Conservation (phyloP, 2,329 filamentous ascomycete species). For the Aspergillus viridinutans region DNA sequence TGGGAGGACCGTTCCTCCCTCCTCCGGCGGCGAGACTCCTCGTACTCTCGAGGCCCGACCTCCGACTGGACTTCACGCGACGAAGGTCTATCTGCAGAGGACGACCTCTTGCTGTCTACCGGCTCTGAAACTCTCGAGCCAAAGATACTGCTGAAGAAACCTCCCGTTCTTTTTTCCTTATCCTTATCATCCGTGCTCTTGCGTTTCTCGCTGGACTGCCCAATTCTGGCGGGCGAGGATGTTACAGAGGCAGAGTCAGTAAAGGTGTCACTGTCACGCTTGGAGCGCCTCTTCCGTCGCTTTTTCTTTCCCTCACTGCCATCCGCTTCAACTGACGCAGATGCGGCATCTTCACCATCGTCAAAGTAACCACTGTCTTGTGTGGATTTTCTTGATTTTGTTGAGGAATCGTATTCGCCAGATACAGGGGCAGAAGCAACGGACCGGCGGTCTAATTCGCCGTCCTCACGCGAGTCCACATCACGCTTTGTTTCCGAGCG, state of each 20-base stretch:
- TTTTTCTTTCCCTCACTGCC: slow-evolving; percentile 21
- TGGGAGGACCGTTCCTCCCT: slow-evolving; percentile 39
- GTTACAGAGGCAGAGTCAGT: slow-evolving; percentile 36
- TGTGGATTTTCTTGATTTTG: slow-evolving; percentile 16
- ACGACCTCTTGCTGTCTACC: slow-evolving; percentile 21
- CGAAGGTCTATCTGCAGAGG: slow-evolving; percentile 24
- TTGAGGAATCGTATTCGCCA: slow-evolving; percentile 6
- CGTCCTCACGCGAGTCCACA: not conserved
- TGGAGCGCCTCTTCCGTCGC: slow-evolving; percentile 24
- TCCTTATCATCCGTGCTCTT: slow-evolving; percentile 31
- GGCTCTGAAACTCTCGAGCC: slow-evolving; percentile 32
- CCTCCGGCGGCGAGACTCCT: slow-evolving; percentile 41
- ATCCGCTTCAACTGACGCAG: slow-evolving; percentile 8
- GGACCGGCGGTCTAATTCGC: slow-evolving; percentile 13
- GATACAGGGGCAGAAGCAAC: slow-evolving; percentile 16
- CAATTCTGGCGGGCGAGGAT: slow-evolving; percentile 30
- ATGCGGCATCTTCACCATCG: slow-evolving; percentile 11
- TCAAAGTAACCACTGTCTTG: slow-evolving; percentile 21
- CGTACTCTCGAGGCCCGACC: slow-evolving; percentile 26
- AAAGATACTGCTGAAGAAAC: slow-evolving; percentile 38
- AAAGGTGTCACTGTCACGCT: slow-evolving; percentile 24
- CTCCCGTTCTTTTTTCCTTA: slow-evolving; percentile 27
- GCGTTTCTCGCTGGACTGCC: slow-evolving; percentile 28
- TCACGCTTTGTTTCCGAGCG: not conserved
- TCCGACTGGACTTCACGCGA: slow-evolving; percentile 36